Conservation (phyloP, 768 basidiomycete genomes). For the Hygrocybe coccinea region DNA sequence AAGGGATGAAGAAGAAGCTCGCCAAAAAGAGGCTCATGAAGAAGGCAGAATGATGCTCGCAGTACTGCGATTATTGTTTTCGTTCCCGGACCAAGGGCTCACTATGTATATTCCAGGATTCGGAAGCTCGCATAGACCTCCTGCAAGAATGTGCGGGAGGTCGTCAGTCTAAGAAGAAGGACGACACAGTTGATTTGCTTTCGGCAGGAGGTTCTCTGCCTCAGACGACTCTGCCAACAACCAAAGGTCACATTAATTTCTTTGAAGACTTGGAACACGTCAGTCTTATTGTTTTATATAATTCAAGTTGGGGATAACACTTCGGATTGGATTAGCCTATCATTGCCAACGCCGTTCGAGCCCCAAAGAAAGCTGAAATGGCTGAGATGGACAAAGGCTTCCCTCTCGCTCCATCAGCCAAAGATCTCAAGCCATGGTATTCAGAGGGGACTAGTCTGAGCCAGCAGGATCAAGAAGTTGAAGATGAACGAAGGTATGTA, state of each 20-base stretch:
- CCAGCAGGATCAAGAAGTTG: conserved; percentile 25
- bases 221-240: conserved; percentile 39
- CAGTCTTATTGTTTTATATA: conserved; percentile 11
- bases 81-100: conserved; percentile 9
- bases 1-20: conserved; percentile 78
- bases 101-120: conserved; percentile 48
- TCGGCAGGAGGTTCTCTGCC: conserved; percentile 29
- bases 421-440: conserved; percentile 85
- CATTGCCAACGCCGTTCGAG: conserved; percentile 40
- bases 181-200: conserved; percentile 23
- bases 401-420: conserved; percentile 65
- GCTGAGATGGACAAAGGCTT: conserved; percentile 66
- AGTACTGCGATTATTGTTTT: conserved; percentile 38
- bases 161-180: conserved; percentile 21
- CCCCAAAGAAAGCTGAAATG: conserved; percentile 38
- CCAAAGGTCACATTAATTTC: conserved; percentile 73
- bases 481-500: conserved; percentile 39
- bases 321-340: conserved; percentile 38
- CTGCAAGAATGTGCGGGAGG: conserved; percentile 59
- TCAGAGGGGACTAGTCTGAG: conserved; percentile 26
- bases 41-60: conserved; percentile 71
- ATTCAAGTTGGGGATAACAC: not conserved
- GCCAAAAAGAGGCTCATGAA: conserved; percentile 57
- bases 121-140: conserved; percentile 68
- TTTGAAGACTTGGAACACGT: conserved; percentile 81